Evolutionary conservation across 257 asterid genomes (phyloP), one percentile per base, ranked within the genome.

Genomic region (Capsicum chinense): DNA sequence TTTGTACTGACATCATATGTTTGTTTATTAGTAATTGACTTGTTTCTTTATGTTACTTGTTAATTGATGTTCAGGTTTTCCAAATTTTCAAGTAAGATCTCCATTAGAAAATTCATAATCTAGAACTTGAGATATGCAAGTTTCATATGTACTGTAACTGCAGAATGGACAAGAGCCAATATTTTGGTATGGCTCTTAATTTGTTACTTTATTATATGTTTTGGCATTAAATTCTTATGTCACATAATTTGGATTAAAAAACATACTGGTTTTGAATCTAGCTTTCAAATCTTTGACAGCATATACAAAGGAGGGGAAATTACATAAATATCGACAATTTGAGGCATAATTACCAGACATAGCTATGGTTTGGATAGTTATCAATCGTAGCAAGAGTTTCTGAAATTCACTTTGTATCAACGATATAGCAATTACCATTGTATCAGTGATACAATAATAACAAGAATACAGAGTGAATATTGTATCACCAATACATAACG

Each of bases 11-110:
- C 81, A 54, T 0, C 33, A 78, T 54, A 52, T 78, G 81, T 78
- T 78, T 78, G 81, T 78, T 78, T 78, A 78, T 76, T 76, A 39
- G 44, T 39, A 54, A 54, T 54, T 26, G 81, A 78, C 64, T 78
- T 54, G 26, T 76, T 52, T 9, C 3, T 26, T 26, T 52, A 7
- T 52, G 48, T 35, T 8, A 37, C 48, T 26, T 78, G 81, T 54
- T 78, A 78, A 78, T 78, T 78, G 14, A 33, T 78, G 50, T 54
- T 52, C 64, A 52, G 54, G 9, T 52, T 39, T 39, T 39, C 44
- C 44, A 39, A 39, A 39, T 39, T 39, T 39, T 39, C 44, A 39
- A 39, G 37, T 21, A 14, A 5, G 60, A 21, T 52, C 48, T 54
- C 14, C 4, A 52, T 21, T 50, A 26, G 6, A 21, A 54, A 54